phyloP scores from a whole-genome alignment of 345 rosid genomes.

The Raphanus raphanistrum region DNA sequence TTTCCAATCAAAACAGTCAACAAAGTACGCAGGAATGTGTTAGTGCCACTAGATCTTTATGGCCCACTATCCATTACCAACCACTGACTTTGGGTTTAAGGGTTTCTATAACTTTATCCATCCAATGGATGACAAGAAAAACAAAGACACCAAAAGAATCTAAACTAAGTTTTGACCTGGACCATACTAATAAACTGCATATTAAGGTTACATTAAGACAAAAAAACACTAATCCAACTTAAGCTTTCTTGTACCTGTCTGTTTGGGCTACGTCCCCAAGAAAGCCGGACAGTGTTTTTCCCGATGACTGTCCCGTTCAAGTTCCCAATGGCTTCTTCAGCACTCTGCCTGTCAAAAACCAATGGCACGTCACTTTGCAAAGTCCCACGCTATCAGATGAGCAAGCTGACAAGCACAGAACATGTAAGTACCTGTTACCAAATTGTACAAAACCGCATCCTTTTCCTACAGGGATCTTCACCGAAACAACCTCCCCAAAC shows the following conservation, averaged over 20 bases:
- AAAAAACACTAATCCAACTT: not conserved
- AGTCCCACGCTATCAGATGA: not conserved
- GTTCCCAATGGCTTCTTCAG: conserved; percentile 69
- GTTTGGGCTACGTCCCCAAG: conserved; percentile 87
- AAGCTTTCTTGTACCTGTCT: conserved; percentile 54
- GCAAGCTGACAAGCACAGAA: not conserved
- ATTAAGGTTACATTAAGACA: conserved; percentile 5
- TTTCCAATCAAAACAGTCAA: conserved; percentile 18
- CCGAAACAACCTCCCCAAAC: conserved; percentile 76
- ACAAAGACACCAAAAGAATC: not conserved
- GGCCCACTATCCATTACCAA: conserved; percentile 20
- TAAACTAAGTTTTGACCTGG: not conserved
- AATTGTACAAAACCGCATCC: conserved; percentile 90
- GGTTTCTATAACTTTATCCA: conserved; percentile 12
- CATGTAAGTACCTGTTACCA: conserved; percentile 54
- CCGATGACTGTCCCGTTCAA: conserved; percentile 75
- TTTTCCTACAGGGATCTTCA: conserved; percentile 80
- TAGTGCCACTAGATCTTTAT: conserved; percentile 4
- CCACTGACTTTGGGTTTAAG: conserved; percentile 15
- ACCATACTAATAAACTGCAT: conserved; percentile 4
- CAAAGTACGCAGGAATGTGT: not conserved
- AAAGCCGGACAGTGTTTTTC: conserved; percentile 81
- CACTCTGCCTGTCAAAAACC: conserved; percentile 57
- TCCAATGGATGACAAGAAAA: not conserved
- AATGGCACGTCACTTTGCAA: conserved; percentile 11